Percentiles rank a stretch among this genome's conserved stretches.
Conservation (phyloP, 139 green algal genomes). For the Closterium sp. region DNA sequence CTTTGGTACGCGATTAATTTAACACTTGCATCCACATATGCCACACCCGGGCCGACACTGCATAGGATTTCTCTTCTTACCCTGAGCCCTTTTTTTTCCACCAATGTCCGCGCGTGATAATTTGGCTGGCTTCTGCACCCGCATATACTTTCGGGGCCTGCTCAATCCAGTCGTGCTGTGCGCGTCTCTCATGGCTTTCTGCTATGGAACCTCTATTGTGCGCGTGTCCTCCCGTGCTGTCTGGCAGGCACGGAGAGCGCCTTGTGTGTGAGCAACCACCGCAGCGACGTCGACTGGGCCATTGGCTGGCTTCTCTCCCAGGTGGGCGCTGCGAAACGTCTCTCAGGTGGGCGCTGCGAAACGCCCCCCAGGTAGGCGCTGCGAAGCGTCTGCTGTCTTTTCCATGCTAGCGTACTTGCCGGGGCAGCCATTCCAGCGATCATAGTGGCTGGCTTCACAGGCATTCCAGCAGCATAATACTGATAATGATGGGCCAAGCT, state of each 20-base stretch:
- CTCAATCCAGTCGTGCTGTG: background rate
- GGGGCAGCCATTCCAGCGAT: no score
- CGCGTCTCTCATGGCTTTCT: background rate
- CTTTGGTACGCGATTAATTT: background rate
- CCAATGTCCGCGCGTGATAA: background rate
- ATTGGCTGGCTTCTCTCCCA: constrained; percentile 39
- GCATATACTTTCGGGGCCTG: background rate
- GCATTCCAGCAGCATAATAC: background rate
- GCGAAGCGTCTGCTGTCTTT: no score
- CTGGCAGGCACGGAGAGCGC: constrained; percentile 36
- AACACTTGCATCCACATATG: background rate
- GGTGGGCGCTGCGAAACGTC: background rate
- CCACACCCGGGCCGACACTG: background rate
- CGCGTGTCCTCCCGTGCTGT: background rate
- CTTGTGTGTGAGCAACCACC: constrained; percentile 49
- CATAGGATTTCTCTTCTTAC: no score
- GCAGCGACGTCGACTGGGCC: constrained; percentile 52
- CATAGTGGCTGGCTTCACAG: background rate
- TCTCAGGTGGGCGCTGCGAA: no score
- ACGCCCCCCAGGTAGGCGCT: no score
- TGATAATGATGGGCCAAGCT: no score
- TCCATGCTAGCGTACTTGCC: no score
- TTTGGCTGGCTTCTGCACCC: background rate
- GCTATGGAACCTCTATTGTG: no score
- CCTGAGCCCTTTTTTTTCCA: no score